These are phyloP conservation scores for Rhizopogon roseolus DNA, from an alignment of 768 basidiomycete genomes.

Conservation along the genomic window DNA sequence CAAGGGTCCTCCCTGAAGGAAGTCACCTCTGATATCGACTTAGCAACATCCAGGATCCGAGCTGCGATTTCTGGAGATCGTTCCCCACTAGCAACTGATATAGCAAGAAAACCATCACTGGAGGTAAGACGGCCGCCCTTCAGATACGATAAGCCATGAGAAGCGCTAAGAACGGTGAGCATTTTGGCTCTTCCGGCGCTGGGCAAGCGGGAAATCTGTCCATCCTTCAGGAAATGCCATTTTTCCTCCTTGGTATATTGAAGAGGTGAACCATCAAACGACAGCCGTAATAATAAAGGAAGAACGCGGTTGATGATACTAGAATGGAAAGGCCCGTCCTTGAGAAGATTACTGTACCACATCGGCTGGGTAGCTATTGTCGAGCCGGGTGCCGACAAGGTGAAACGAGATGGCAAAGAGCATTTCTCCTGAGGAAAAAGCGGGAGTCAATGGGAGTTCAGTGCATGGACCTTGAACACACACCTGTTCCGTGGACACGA, in stretches of 20 bases:
- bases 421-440: background rate
- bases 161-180: conserved; percentile 38
- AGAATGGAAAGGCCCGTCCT: conserved; percentile 35
- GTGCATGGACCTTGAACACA: background rate
- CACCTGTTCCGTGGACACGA: conserved; percentile 31
- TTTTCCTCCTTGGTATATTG: conserved; percentile 46
- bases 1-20: conserved; percentile 41
- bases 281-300: conserved; percentile 62
- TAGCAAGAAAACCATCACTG: conserved; percentile 38
- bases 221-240: conserved; percentile 57
- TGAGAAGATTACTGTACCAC: conserved; percentile 54
- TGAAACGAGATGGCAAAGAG: background rate
- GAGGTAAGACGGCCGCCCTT: conserved; percentile 37
- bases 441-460: conserved; percentile 5
- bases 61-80: conserved; percentile 28
- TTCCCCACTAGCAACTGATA: conserved; percentile 41
- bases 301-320: conserved; percentile 43
- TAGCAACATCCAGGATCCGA: conserved; percentile 38
- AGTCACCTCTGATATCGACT: conserved; percentile 23
- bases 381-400: background rate
- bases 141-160: conserved; percentile 44
- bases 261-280: conserved; percentile 59
- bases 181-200: conserved; percentile 40
- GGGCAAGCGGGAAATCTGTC: conserved; percentile 33
- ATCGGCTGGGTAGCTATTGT: conserved; percentile 30